Evolutionary conservation across 345 rosid species (phyloP), one percentile per base, ranked within the genome.

Genomic region (Cardamine chenopodiifolia): DNA sequence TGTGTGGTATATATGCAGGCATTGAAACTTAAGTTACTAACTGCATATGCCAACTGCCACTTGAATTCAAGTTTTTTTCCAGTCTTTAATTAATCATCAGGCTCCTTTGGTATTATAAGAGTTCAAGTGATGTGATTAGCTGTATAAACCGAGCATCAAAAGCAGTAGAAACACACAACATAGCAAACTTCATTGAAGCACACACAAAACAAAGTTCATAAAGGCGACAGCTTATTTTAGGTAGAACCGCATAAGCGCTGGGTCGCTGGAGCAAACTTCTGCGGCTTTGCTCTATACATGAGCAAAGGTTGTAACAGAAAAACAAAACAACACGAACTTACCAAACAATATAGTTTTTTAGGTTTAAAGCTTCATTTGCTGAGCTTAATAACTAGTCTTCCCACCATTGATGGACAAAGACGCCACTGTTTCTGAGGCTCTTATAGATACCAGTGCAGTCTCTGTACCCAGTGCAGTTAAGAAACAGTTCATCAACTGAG

Each of bases 391-490:
- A 45, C 50, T 45, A 83, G 54, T 83, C 79, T 63, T 80, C 92
- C 91, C 96, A 88, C 97, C 97, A 89, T 8, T 91, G 97, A 83
- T 91, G 98, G 26, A 86, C 97, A 82, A 82, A 94, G 72, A 91
- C 83, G 35, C 95, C 98, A 8, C 70, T 78, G 75, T 80, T 81
- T 75, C 97, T 81, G 44, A 94, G 89, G 76, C 87, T 85, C 79
- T 78, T 78, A 69, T 86, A 61, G 73, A 89, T 80, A 39, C 85
- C 77, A 31, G 74, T 47, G 77, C 97, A 94, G 37, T 78, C 87
- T 18, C 19, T 67, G 23, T 62, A 68, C 20, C 79, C 87, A 0
- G 81, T 70, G 80, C 96, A 94, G 58, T 81, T 81, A 18, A 94
- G 85, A 68, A 94, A 86, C 68, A 94, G 81, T 79, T 94, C 97